These are phyloP conservation scores for Smithsoniella earleae DNA, from an alignment of 163 green algal species.

Conservation along the genomic window DNA sequence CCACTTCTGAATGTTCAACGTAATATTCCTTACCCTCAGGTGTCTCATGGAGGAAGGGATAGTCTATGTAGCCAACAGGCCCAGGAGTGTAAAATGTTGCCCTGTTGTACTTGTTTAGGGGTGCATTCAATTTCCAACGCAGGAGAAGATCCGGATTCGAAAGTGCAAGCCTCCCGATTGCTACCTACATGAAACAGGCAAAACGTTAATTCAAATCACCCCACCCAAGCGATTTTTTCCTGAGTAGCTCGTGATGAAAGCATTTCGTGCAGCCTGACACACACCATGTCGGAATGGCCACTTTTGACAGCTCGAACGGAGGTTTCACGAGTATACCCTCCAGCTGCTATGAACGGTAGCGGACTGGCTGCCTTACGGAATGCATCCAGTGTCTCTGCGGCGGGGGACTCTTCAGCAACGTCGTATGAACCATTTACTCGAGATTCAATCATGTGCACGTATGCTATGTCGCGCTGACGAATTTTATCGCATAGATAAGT, in stretches of 20 bases:
- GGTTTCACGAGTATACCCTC: slow-evolving; percentile 47
- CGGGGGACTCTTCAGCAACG: not conserved
- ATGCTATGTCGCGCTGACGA: slow-evolving; percentile 37
- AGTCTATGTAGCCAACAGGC: slow-evolving; percentile 66
- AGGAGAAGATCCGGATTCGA: slow-evolving; percentile 65
- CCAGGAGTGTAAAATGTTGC: slow-evolving; percentile 58
- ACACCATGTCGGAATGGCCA: slow-evolving; percentile 46
- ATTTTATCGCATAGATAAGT: slow-evolving; percentile 59
- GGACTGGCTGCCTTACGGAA: slow-evolving; percentile 53
- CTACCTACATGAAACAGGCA: not conserved
- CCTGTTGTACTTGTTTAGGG: slow-evolving; percentile 59
- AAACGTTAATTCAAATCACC: too few relatives aligned
- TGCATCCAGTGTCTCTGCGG: slow-evolving; percentile 42
- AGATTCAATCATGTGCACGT: slow-evolving; percentile 19
- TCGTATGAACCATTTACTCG: not conserved
- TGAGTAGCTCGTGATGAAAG: too few relatives aligned
- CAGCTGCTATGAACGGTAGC: slow-evolving; percentile 57
- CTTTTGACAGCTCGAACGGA: slow-evolving; percentile 40
- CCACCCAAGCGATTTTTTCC: too few relatives aligned
- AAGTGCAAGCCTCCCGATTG: slow-evolving; percentile 36
- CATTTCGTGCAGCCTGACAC: not conserved
- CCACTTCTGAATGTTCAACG: not conserved
- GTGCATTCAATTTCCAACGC: slow-evolving; percentile 49
- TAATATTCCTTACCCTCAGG: not conserved
- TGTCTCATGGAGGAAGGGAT: slow-evolving; percentile 58